Evolutionary conservation across 257 asterid genomes (phyloP).

Genomic region (Solanum piurae): DNA sequence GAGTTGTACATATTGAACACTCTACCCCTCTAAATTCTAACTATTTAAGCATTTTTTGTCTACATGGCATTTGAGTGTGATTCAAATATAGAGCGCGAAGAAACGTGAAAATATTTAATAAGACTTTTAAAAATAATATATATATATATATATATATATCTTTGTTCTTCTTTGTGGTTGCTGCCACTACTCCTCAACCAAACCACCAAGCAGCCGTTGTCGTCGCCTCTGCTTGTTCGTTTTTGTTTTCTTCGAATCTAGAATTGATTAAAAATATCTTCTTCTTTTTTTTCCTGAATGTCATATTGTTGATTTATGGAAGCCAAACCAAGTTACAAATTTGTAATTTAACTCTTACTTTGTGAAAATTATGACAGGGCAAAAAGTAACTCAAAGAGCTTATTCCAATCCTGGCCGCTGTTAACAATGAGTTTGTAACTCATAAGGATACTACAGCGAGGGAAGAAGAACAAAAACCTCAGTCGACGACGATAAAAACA

Average conservation of each 20-base stretch:
- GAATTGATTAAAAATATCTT: too few species aligned
- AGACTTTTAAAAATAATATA: too few species aligned
- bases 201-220: neutral
- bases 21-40: too few species aligned
- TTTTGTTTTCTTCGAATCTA: too few species aligned
- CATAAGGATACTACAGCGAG: conserved; percentile 8
- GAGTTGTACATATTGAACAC: neutral
- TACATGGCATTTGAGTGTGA: too few species aligned
- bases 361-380: neutral
- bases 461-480: conserved; percentile 26
- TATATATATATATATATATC: neutral
- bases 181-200: neutral
- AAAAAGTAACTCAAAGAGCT: too few species aligned
- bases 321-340: neutral
- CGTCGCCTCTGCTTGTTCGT: neutral
- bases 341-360: neutral
- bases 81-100: neutral
- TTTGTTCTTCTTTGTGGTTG: neutral
- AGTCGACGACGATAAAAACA: conserved; percentile 20
- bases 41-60: neutral
- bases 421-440: too few species aligned
- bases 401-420: too few species aligned
- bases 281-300: neutral
- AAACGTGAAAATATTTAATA: neutral
- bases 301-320: neutral